These are phyloP conservation scores for Chlamydomonas sp. DNA, from an alignment of 139 green algal genomes.

Conservation along the genomic window DNA sequence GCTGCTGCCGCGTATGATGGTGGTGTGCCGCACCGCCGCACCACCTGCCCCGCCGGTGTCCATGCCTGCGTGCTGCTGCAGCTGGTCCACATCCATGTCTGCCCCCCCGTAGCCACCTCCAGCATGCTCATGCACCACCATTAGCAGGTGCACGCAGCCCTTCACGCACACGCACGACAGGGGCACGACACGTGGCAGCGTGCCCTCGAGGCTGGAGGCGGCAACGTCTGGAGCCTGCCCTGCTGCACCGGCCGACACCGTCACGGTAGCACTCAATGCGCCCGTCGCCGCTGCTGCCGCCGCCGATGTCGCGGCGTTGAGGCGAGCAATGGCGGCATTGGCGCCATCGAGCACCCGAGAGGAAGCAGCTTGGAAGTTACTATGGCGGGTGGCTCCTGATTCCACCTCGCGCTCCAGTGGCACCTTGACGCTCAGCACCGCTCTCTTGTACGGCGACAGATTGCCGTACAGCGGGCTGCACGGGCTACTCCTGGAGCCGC, in stretches of 20 bases:
- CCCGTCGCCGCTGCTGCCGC: too few species aligned
- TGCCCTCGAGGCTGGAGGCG: neutral
- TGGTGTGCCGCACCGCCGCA: too few species aligned
- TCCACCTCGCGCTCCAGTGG: neutral
- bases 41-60: too few species aligned
- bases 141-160: conserved; percentile 18
- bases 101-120: too few species aligned
- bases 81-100: too few species aligned
- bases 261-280: too few species aligned
- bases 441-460: neutral
- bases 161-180: neutral
- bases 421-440: conserved; percentile 7
- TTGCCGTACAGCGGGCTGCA: neutral
- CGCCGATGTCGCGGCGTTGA: neutral
- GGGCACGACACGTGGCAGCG: neutral
- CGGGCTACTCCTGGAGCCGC: neutral
- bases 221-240: neutral
- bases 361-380: too few species aligned
- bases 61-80: too few species aligned
- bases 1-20: too few species aligned
- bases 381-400: neutral
- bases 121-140: too few species aligned
- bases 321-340: neutral
- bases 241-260: too few species aligned
- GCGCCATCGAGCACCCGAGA: neutral